A percentile compares a stretch with the other conserved stretches of the same genome.
Conservation (phyloP, 352 stramenopile genomes). For the Pythium oligandrum region DNA sequence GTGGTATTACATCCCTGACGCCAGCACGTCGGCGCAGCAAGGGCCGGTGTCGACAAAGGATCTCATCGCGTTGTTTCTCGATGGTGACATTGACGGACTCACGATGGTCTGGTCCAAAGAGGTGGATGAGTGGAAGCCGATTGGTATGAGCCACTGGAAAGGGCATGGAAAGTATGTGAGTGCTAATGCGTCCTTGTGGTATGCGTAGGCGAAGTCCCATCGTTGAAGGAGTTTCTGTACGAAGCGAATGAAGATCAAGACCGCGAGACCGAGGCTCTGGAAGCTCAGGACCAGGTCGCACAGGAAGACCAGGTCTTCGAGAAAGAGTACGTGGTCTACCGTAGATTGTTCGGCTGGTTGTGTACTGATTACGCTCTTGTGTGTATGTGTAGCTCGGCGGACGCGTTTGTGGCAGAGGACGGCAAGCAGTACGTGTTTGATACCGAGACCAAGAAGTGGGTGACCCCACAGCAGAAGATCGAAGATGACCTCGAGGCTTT, state of each 20-base stretch:
- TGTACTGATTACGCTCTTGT: neutral
- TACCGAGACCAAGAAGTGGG: conserved; percentile 27
- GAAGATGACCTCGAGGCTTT: conserved; percentile 44
- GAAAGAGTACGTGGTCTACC: conserved; percentile 10
- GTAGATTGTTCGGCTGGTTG: neutral
- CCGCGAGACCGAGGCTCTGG: conserved; percentile 14
- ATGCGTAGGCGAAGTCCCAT: conserved; percentile 18
- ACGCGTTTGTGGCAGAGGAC: conserved; percentile 26
- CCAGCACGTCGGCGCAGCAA: conserved; percentile 7
- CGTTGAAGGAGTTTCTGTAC: conserved; percentile 29
- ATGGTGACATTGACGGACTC: conserved; percentile 32
- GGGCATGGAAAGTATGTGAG: conserved; percentile 3
- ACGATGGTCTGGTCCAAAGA: conserved; percentile 33
- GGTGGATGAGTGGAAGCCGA: conserved; percentile 23
- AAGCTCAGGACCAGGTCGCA: conserved; percentile 10
- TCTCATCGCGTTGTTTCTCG: conserved; percentile 26
- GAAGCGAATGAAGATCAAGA: conserved; percentile 33
- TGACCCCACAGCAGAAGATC: conserved; percentile 32
- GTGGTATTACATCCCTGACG: conserved; percentile 29
- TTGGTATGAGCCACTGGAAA: conserved; percentile 12
- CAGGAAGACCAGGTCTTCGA: conserved; percentile 19
- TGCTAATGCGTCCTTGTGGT: neutral
- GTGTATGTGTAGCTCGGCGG: conserved; percentile 6
- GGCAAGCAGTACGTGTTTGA: conserved; percentile 37
- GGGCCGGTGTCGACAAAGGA: conserved; percentile 21